A percentile compares a stretch with the other conserved stretches of the same genome.
Conservation (phyloP, 768 basidiomycete genomes). For the Saitozyma podzolica region DNA sequence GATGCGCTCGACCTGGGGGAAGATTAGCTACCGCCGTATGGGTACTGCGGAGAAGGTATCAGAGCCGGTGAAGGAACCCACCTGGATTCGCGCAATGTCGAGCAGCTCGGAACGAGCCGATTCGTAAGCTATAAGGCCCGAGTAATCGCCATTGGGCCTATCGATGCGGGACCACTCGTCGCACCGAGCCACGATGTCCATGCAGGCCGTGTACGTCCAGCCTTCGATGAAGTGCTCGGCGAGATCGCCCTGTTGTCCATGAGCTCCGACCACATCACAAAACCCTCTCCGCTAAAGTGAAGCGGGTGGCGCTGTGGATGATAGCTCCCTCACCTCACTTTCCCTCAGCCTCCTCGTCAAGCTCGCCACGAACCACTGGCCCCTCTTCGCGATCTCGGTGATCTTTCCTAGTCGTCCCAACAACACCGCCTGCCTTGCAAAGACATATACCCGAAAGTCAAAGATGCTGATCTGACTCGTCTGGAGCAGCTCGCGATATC, state of each 20-base stretch:
- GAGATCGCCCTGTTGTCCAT: slow-evolving; percentile 52
- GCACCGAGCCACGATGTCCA: slow-evolving; percentile 78
- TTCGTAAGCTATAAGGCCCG: slow-evolving; percentile 60
- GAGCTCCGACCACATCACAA: slow-evolving; percentile 28
- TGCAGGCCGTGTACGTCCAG: slow-evolving; percentile 88
- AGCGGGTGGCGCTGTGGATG: slow-evolving; percentile 1
- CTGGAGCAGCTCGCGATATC: slow-evolving; percentile 84
- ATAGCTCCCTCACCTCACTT: slow-evolving; percentile 61
- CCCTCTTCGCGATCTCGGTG: slow-evolving; percentile 70
- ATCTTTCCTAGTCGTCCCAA: slow-evolving; percentile 69
- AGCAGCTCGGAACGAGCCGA: slow-evolving; percentile 85
- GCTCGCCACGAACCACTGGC: slow-evolving; percentile 69
- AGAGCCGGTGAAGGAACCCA: slow-evolving; percentile 47
- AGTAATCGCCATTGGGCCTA: slow-evolving; percentile 51
- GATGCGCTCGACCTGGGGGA: slow-evolving; percentile 73
- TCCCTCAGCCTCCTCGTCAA: slow-evolving; percentile 76
- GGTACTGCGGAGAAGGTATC: slow-evolving; percentile 3
- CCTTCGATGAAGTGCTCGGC: slow-evolving; percentile 75
- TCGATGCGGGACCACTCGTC: slow-evolving; percentile 63
- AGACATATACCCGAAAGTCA: slow-evolving; percentile 87
- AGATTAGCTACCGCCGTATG: background rate
- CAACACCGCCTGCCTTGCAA: slow-evolving; percentile 78
- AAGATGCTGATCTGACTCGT: slow-evolving; percentile 89
- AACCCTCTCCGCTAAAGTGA: no score
- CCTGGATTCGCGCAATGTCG: slow-evolving; percentile 85